These are phyloP conservation scores for Ophidiomyces ophidiicola DNA, from an alignment of 2,329 filamentous ascomycete genomes.

Conservation along the genomic window DNA sequence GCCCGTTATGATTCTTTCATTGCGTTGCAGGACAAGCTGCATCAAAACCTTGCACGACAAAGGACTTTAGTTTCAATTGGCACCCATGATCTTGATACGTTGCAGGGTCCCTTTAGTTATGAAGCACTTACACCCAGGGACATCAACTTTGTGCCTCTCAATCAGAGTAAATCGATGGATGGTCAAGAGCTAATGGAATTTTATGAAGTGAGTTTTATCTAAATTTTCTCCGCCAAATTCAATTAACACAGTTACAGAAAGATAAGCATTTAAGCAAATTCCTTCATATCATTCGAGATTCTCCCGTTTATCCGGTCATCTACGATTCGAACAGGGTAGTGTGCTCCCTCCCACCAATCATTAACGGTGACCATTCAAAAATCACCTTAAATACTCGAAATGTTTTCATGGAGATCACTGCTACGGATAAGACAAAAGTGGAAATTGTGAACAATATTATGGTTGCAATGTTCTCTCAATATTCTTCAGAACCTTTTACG, in stretches of 20 bases:
- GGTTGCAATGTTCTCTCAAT: constrained; percentile 91
- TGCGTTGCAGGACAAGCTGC: constrained; percentile 89
- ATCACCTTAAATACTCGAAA: constrained; percentile 85
- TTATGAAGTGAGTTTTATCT: constrained; percentile 50
- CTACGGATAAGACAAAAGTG: constrained; percentile 88
- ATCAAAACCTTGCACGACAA: constrained; percentile 88
- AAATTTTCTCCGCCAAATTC: background rate
- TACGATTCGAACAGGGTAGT: constrained; percentile 78
- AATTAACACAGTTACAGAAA: constrained; percentile 34
- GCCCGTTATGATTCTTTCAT: constrained; percentile 96
- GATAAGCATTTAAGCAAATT: constrained; percentile 85
- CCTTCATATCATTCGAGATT: constrained; percentile 87
- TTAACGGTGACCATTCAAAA: constrained; percentile 95
- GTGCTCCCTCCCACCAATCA: constrained; percentile 91
- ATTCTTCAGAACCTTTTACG: constrained; percentile 78
- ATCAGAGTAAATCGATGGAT: constrained; percentile 81
- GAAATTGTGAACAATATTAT: constrained; percentile 94
- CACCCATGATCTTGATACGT: constrained; percentile 87
- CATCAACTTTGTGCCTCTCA: constrained; percentile 81
- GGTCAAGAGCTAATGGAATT: constrained; percentile 83
- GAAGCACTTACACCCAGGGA: constrained; percentile 84
- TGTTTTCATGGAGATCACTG: constrained; percentile 93
- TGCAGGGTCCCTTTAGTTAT: constrained; percentile 92
- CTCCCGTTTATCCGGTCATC: constrained; percentile 89
- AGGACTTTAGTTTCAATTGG: constrained; percentile 92